Percentiles rank a stretch among this genome's conserved stretches.
These are phyloP conservation scores for Ophidiomyces ophidiicola DNA, from an alignment of 2,329 filamentous ascomycete genomes.

Conservation along the genomic window DNA sequence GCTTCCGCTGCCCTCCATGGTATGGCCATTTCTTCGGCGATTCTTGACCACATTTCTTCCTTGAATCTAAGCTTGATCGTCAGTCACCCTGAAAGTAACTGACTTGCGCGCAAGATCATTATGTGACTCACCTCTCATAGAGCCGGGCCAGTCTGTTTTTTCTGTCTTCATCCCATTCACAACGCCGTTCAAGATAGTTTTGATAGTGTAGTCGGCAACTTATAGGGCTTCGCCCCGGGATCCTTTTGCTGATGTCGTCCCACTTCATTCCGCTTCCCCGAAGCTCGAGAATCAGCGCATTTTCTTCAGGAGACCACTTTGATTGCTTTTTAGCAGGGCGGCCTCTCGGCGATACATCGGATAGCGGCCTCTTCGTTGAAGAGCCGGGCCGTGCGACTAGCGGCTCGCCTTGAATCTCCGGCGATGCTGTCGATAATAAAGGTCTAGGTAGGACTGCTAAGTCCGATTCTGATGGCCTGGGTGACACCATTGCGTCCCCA, in stretches of 20 bases:
- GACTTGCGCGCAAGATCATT: background rate
- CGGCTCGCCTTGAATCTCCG: slow-evolving; percentile 2
- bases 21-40: slow-evolving; percentile 86
- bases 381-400: slow-evolving; percentile 4
- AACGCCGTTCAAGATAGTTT: slow-evolving; percentile 86
- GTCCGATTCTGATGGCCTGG: slow-evolving; percentile 6
- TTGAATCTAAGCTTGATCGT: slow-evolving; percentile 58
- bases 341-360: slow-evolving; percentile 3
- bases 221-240: slow-evolving; percentile 84
- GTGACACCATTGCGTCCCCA: slow-evolving; percentile 5
- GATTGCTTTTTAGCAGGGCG: slow-evolving; percentile 78
- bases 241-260: slow-evolving; percentile 89
- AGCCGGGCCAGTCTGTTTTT: slow-evolving; percentile 92
- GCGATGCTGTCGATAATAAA: slow-evolving; percentile 6
- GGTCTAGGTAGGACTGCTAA: background rate
- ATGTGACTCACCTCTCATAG: slow-evolving; percentile 65
- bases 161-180: slow-evolving; percentile 93
- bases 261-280: slow-evolving; percentile 90
- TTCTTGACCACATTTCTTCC: slow-evolving; percentile 92
- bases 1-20: slow-evolving; percentile 93
- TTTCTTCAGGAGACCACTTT: slow-evolving; percentile 91
- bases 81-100: background rate
- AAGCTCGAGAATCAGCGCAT: slow-evolving; percentile 84
- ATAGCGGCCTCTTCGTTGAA: slow-evolving; percentile 6
- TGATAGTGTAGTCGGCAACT: slow-evolving; percentile 92